These are phyloP conservation scores for Carex scoparia DNA, from an alignment of 176 grass and related monocot genomes.

Conservation along the genomic window DNA sequence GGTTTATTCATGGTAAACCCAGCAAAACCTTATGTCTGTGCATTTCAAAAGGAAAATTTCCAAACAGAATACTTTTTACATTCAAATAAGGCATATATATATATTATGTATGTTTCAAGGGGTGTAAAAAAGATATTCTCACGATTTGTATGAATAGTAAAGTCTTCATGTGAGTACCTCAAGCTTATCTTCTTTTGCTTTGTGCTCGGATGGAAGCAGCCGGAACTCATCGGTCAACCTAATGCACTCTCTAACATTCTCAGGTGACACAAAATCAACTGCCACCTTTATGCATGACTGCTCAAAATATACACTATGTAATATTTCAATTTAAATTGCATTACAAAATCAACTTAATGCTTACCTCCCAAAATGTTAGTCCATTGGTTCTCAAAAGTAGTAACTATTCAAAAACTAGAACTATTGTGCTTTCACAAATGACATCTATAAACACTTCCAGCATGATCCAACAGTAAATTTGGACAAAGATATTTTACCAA, in stretches of 20 bases:
- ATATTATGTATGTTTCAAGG: background rate
- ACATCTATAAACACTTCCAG: background rate
- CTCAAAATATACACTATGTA: conserved; percentile 21
- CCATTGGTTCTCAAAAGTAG: background rate
- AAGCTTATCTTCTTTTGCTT: conserved; percentile 76
- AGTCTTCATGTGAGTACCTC: conserved; percentile 31
- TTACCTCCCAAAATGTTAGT: too few species aligned
- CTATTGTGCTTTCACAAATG: background rate
- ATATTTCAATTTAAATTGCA: background rate
- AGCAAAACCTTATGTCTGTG: background rate
- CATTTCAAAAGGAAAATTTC: background rate
- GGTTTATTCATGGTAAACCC: background rate
- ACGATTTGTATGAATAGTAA: background rate
- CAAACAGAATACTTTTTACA: background rate
- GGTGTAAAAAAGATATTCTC: background rate
- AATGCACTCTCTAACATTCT: conserved; percentile 58
- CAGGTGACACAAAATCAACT: conserved; percentile 77
- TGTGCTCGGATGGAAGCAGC: conserved; percentile 54
- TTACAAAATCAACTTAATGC: too few species aligned
- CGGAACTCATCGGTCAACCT: conserved; percentile 60
- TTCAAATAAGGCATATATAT: background rate
- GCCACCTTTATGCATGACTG: conserved; percentile 94
- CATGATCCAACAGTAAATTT: background rate
- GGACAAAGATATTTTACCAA: background rate
- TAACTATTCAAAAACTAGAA: background rate